phyloP scores from a whole-genome alignment of 352 stramenopile genomes.

The Phytopythium oedochilum region DNA sequence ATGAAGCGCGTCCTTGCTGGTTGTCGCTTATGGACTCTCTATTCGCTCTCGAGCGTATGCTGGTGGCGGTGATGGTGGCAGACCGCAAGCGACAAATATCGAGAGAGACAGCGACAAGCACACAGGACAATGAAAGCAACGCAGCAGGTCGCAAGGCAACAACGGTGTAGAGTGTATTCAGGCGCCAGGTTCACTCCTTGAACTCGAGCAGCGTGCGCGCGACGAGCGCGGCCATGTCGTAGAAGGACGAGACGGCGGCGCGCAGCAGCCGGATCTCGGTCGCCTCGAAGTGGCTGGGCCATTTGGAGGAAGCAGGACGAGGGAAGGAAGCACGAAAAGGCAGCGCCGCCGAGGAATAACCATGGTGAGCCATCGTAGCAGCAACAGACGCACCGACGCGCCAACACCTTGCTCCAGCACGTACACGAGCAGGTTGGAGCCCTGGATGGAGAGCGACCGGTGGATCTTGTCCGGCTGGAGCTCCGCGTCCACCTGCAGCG shows the following conservation, averaged over 20 bases:
- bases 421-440: conserved; percentile 63
- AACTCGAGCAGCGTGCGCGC: conserved; percentile 81
- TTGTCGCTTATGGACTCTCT: no score
- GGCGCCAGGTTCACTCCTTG: conserved; percentile 51
- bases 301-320: background rate
- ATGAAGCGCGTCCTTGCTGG: background rate
- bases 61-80: background rate
- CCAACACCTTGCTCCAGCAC: conserved; percentile 19
- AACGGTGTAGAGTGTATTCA: background rate
- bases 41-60: no score
- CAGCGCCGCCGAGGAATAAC: conserved; percentile 2
- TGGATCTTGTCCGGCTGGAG: conserved; percentile 86
- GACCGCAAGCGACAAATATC: no score
- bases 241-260: conserved; percentile 83
- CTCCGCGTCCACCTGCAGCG: conserved; percentile 84
- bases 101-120: background rate
- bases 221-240: conserved; percentile 79
- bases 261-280: conserved; percentile 82
- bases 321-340: conserved; percentile 3
- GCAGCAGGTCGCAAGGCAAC: no score
- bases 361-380: no score
- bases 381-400: background rate
- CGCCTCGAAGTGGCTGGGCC: conserved; percentile 68
- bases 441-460: conserved; percentile 58
- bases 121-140: background rate